Percentiles rank a stretch among this genome's conserved stretches.
phyloP scores from a whole-genome alignment of 1,139 yeast species.

The Pichia sp. region DNA sequence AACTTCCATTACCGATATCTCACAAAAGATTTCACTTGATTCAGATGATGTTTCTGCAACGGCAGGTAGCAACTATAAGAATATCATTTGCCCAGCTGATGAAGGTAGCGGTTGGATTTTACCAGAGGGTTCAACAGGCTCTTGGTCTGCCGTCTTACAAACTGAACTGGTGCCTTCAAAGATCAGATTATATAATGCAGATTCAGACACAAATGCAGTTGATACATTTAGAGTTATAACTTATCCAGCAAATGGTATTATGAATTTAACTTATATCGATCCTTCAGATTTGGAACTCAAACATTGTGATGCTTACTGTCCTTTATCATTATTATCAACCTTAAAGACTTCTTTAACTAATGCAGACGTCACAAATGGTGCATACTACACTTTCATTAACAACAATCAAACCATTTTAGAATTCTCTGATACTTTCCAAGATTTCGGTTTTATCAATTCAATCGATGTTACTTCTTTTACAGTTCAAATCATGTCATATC shows the following conservation, averaged over 20 bases:
- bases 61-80: constrained; percentile 32
- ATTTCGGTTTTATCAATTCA: constrained; percentile 75
- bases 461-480: constrained; percentile 62
- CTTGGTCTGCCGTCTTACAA: constrained; percentile 67
- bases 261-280: constrained; percentile 86
- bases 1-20: constrained; percentile 16
- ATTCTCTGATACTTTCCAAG: constrained; percentile 52
- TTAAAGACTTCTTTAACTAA: constrained; percentile 27
- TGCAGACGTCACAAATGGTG: constrained; percentile 3
- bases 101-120: constrained; percentile 53
- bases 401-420: constrained; percentile 19
- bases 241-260: constrained; percentile 80
- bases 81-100: constrained; percentile 61
- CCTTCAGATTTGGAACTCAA: constrained; percentile 56
- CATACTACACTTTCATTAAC: constrained; percentile 20
- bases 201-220: constrained; percentile 50
- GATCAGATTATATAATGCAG: constrained; percentile 67
- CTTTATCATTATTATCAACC: constrained; percentile 43
- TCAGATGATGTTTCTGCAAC: constrained; percentile 13
- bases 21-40: constrained; percentile 18
- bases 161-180: constrained; percentile 65
- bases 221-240: constrained; percentile 71
- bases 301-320: constrained; percentile 89
- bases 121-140: constrained; percentile 51
- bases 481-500: constrained; percentile 66